Conservation (phyloP, 2,329 filamentous ascomycete genomes). For the Xylariaceae sp. region DNA sequence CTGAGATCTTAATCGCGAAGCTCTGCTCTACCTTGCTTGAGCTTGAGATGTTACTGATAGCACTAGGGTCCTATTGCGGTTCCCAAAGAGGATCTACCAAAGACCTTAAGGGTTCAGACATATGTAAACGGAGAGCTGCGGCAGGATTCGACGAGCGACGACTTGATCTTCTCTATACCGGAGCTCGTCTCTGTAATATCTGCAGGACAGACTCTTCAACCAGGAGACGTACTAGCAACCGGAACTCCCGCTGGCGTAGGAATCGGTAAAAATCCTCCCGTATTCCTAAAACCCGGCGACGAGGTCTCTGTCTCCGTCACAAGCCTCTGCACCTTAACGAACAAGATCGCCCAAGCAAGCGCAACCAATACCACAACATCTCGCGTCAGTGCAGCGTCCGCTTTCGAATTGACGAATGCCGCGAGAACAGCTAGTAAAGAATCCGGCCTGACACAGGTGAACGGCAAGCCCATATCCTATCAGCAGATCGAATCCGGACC, state of each 20-base stretch:
- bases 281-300: conserved; percentile 21
- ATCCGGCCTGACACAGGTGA: conserved; percentile 4
- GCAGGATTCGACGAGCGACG: conserved; percentile 22
- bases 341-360: conserved; percentile 10
- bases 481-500: conserved; percentile 1
- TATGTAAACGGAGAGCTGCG: conserved; percentile 19
- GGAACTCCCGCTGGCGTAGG: conserved; percentile 27
- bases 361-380: neutral
- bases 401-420: conserved; percentile 17
- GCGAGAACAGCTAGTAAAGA: neutral
- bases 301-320: conserved; percentile 27
- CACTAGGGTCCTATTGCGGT: conserved; percentile 26
- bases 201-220: conserved; percentile 20
- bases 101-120: conserved; percentile 20
- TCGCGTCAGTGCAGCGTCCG: neutral
- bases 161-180: conserved; percentile 24
- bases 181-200: conserved; percentile 20
- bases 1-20: too few relatives aligned
- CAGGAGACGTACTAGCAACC: conserved; percentile 23
- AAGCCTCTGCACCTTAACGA: conserved; percentile 19
- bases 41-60: neutral
- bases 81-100: conserved; percentile 21
- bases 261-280: conserved; percentile 22
- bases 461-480: conserved; percentile 18
- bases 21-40: neutral